A percentile compares a stretch with the other conserved stretches of the same genome.
Evolutionary conservation across 306 rosid genomes (phyloP).

Genomic region (Casuarina glauca): DNA sequence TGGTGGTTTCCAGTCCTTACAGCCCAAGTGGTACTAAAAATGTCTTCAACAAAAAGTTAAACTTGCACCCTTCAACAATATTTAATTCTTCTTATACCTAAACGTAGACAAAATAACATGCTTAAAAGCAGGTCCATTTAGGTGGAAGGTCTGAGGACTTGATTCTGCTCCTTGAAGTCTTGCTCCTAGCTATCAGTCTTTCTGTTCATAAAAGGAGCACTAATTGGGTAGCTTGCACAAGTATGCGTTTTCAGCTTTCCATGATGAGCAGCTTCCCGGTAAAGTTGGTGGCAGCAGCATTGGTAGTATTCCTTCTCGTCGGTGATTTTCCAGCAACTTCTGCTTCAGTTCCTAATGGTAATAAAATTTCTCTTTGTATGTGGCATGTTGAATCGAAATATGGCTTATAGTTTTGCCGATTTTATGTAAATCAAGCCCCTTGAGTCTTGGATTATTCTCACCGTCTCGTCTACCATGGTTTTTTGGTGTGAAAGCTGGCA

Average conservation of each 20-base stretch:
- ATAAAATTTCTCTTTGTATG: background rate
- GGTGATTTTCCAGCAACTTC: conserved; percentile 12
- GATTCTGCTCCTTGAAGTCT: background rate
- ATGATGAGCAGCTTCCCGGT: conserved; percentile 19
- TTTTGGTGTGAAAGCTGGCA: conserved; percentile 8
- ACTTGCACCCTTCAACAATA: background rate
- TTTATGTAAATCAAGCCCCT: background rate
- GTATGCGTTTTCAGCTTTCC: conserved; percentile 8
- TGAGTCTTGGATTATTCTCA: background rate
- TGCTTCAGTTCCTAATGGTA: conserved; percentile 21
- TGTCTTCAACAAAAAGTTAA: background rate
- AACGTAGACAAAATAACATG: background rate
- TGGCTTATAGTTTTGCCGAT: background rate
- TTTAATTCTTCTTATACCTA: background rate
- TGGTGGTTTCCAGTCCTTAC: background rate
- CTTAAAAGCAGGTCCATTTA: background rate
- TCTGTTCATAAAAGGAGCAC: background rate
- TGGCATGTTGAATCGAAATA: background rate
- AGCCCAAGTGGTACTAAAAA: too few species aligned
- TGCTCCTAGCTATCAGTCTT: background rate
- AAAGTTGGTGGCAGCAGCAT: conserved; percentile 24
- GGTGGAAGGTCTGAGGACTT: background rate
- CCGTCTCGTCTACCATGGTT: background rate
- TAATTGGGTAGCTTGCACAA: background rate
- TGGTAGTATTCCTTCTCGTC: conserved; percentile 16